These are phyloP conservation scores for Saturnispora sanitii DNA, from an alignment of 805 yeast species.

Conservation along the genomic window DNA sequence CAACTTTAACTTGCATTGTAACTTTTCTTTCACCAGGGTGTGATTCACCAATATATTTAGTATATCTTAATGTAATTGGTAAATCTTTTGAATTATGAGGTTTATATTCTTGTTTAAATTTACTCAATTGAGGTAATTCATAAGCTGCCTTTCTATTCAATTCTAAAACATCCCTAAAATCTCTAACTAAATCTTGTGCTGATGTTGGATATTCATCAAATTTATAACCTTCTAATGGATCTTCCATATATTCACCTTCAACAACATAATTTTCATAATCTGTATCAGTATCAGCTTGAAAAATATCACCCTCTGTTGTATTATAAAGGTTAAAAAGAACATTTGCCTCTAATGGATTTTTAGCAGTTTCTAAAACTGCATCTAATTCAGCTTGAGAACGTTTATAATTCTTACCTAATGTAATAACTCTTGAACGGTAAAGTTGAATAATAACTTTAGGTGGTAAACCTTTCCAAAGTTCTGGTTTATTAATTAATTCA, in stretches of 20 bases:
- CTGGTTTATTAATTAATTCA: conserved; percentile 44
- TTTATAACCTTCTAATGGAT: conserved; percentile 31
- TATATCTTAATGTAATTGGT: conserved; percentile 61
- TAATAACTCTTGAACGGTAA: conserved; percentile 44
- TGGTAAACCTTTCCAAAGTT: conserved; percentile 61
- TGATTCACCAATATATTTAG: conserved; percentile 63
- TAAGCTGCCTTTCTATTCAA: conserved; percentile 80
- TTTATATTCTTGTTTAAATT: conserved; percentile 60
- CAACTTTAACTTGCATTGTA: conserved; percentile 42
- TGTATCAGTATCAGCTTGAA: conserved; percentile 31
- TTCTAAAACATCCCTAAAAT: conserved; percentile 66
- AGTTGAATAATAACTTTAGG: conserved; percentile 52
- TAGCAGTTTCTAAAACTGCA: conserved; percentile 42
- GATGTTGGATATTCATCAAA: conserved; percentile 57
- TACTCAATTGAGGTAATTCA: conserved; percentile 78
- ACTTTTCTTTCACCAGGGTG: conserved; percentile 68
- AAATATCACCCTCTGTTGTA: conserved; percentile 36
- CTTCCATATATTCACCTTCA: conserved; percentile 25
- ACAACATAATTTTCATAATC: conserved; percentile 33
- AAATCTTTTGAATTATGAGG: conserved; percentile 34
- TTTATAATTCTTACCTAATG: conserved; percentile 42
- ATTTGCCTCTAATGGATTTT: conserved; percentile 20
- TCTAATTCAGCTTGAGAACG: conserved; percentile 43
- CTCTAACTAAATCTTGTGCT: conserved; percentile 64
- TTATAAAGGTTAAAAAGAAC: conserved; percentile 25